Evolutionary conservation across 2,329 filamentous ascomycete species (phyloP).

Genomic region (Cladosporium sp.): DNA sequence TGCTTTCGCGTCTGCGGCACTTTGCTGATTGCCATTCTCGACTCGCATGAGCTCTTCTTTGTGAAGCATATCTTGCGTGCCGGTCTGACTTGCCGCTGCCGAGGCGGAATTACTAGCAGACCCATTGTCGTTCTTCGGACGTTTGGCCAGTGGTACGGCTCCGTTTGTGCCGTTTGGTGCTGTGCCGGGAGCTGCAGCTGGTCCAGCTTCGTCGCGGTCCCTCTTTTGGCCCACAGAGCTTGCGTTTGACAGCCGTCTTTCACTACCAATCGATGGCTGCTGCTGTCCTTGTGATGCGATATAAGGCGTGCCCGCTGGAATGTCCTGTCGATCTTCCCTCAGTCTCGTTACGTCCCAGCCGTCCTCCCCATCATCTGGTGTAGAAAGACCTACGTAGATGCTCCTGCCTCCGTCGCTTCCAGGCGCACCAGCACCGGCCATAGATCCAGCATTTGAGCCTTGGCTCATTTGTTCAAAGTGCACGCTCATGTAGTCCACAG

Average conservation of each 20-base stretch:
- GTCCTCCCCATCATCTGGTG: slow-evolving; percentile 31
- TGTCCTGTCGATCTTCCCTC: slow-evolving; percentile 19
- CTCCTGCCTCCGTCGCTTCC: slow-evolving; percentile 36
- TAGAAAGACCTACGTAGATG: slow-evolving; percentile 45
- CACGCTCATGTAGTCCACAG: slow-evolving; percentile 70
- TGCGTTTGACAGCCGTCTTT: slow-evolving; percentile 27
- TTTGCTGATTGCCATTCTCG: slow-evolving; percentile 25
- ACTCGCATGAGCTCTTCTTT: slow-evolving; percentile 26
- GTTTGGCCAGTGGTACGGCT: slow-evolving; percentile 7
- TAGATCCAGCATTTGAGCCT: slow-evolving; percentile 22
- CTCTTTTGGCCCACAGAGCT: slow-evolving; percentile 29
- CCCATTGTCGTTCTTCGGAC: slow-evolving; percentile 8
- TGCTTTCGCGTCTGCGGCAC: slow-evolving; percentile 20
- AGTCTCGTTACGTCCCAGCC: slow-evolving; percentile 31
- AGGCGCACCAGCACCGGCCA: slow-evolving; percentile 11
- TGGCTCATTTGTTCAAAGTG: slow-evolving; percentile 42
- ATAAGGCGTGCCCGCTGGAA: slow-evolving; percentile 19
- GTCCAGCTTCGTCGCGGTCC: slow-evolving; percentile 23
- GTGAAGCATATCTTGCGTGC: slow-evolving; percentile 21
- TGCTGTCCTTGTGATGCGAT: slow-evolving; percentile 16
- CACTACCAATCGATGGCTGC: slow-evolving; percentile 22
- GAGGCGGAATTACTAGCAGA: slow-evolving; percentile 13
- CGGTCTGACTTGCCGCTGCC: slow-evolving; percentile 13
- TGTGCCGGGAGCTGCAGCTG: slow-evolving; percentile 14
- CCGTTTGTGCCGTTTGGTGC: slow-evolving; percentile 14